These are phyloP conservation scores for Noccaea bulbosa DNA, from an alignment of 345 rosid genomes.

Conservation along the genomic window DNA sequence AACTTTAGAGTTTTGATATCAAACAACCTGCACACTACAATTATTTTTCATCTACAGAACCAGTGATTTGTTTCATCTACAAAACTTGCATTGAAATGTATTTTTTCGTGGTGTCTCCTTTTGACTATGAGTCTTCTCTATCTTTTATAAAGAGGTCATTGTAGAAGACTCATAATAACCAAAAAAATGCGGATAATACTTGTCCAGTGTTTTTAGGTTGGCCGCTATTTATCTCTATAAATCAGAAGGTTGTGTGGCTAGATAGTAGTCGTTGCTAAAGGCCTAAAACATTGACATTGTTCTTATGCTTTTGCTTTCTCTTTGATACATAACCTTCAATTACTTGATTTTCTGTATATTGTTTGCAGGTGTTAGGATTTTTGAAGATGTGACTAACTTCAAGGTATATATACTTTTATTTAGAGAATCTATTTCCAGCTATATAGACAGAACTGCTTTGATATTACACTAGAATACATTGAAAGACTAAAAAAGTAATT, in stretches of 20 bases:
- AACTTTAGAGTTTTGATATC: constrained; percentile 17
- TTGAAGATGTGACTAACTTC: constrained; percentile 78
- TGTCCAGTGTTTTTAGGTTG: constrained; percentile 7
- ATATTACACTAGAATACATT: too few relatives aligned
- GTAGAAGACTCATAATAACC: constrained; percentile 14
- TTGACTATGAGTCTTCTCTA: constrained; percentile 7
- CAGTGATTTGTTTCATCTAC: not conserved
- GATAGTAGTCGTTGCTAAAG: constrained; percentile 23
- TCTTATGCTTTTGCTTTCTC: constrained; percentile 25
- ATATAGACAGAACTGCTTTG: too few relatives aligned
- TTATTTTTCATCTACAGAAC: not conserved
- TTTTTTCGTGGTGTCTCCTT: constrained; percentile 12
- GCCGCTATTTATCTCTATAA: constrained; percentile 13
- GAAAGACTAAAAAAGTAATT: too few relatives aligned
- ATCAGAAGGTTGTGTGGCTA: not conserved
- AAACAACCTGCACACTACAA: not conserved
- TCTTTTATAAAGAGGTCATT: constrained; percentile 1
- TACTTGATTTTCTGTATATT: constrained; percentile 7
- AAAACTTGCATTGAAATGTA: constrained; percentile 1
- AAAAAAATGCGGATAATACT: constrained; percentile 4
- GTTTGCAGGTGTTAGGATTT: constrained; percentile 87
- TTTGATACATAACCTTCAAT: constrained; percentile 14
- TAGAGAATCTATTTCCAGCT: constrained; percentile 9
- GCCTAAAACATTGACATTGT: constrained; percentile 9
- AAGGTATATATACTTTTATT: constrained; percentile 60